A percentile compares a stretch with the other conserved stretches of the same genome.
These are phyloP conservation scores for Entelexis sorbosivorans DNA, from an alignment of 1,139 yeast species.

Conservation along the genomic window DNA sequence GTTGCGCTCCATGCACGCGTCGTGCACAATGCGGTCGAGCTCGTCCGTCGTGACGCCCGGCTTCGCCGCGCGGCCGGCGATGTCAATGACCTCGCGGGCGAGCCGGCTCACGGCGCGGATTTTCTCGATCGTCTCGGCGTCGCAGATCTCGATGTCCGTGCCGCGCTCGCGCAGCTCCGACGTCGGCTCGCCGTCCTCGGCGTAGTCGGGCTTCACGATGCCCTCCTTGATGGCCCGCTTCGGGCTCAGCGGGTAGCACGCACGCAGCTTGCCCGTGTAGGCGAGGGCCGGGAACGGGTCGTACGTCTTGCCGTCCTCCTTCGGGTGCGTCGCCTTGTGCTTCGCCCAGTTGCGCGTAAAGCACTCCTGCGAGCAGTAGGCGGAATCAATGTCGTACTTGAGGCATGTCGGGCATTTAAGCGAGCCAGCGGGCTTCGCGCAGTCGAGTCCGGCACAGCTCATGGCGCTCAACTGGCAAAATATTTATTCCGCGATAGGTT, in stretches of 20 bases:
- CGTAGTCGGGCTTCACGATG: conserved; percentile 76
- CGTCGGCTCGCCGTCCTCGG: conserved; percentile 64
- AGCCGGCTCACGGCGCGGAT: conserved; percentile 61
- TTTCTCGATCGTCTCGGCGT: conserved; percentile 56
- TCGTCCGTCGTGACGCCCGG: conserved; percentile 95
- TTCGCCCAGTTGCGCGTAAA: conserved; percentile 63
- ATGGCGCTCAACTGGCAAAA: background rate
- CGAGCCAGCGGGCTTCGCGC: conserved; percentile 72
- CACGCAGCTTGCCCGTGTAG: conserved; percentile 65
- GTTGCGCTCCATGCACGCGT: conserved; percentile 76
- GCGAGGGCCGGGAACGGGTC: conserved; percentile 78
- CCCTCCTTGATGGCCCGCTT: conserved; percentile 59
- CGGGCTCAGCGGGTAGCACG: conserved; percentile 71
- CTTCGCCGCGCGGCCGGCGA: conserved; percentile 66
- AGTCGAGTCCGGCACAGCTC: conserved; percentile 60
- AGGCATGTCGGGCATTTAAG: conserved; percentile 89
- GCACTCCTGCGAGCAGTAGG: conserved; percentile 78
- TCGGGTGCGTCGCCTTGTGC: conserved; percentile 43
- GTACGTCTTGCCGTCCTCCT: conserved; percentile 40
- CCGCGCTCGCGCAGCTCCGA: conserved; percentile 66
- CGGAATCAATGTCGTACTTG: conserved; percentile 50
- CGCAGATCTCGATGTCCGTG: conserved; percentile 52
- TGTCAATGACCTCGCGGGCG: conserved; percentile 83
- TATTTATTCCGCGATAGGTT: background rate
- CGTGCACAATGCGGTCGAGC: conserved; percentile 74